Conservation (phyloP, 441 rosid genomes). For the Arabidopsis lyrata region DNA sequence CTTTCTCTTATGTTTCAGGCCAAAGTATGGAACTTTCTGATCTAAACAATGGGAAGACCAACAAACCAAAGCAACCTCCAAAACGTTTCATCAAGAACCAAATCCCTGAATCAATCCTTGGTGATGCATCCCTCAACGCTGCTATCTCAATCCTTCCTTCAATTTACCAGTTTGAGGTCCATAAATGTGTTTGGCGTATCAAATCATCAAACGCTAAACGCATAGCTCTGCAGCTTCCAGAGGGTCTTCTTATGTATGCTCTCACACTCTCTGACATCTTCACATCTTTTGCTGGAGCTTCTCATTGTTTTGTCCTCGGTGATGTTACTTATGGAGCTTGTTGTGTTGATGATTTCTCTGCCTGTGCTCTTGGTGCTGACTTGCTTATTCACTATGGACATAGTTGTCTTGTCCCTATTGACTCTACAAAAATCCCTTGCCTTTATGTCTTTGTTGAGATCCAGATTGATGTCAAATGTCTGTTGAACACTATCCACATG, state of each 20-base stretch:
- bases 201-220: constrained; percentile 65
- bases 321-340: constrained; percentile 95
- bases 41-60: neutral
- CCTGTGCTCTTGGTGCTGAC: constrained; percentile 79
- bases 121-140: constrained; percentile 76
- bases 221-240: constrained; percentile 89
- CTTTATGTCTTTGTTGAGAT: constrained; percentile 91
- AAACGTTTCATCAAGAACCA: constrained; percentile 85
- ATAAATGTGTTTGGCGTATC: constrained; percentile 85
- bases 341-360: constrained; percentile 88
- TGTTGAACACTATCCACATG: constrained; percentile 55
- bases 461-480: constrained; percentile 60
- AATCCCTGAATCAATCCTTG: constrained; percentile 84
- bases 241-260: constrained; percentile 90
- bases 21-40: constrained; percentile 43
- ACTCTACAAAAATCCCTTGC: constrained; percentile 75
- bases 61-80: constrained; percentile 57
- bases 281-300: constrained; percentile 66
- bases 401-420: constrained; percentile 89
- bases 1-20: neutral
- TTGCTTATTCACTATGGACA: constrained; percentile 92
- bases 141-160: constrained; percentile 78
- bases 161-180: constrained; percentile 87
- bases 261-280: constrained; percentile 87
- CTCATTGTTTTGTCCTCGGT: constrained; percentile 83